phyloP scores from a whole-genome alignment of 352 stramenopile genomes.

The Pseudoperonospora humuli region DNA sequence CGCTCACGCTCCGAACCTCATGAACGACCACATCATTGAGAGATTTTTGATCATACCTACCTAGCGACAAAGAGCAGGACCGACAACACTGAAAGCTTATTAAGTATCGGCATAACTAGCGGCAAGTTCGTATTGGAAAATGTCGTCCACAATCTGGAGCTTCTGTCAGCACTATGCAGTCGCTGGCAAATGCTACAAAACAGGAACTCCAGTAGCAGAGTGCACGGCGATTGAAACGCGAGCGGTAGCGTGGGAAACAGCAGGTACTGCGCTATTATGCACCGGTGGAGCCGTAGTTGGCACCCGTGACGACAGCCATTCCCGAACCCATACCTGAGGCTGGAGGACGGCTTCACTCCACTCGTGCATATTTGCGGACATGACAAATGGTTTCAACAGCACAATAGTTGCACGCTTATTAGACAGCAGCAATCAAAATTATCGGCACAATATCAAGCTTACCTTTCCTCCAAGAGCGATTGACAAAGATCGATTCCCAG shows the following conservation, averaged over 20 bases:
- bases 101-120: too few species aligned
- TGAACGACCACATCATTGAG: neutral
- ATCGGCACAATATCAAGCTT: slow-evolving; percentile 6
- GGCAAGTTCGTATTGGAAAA: slow-evolving; percentile 1
- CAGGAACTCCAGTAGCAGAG: slow-evolving; percentile 13
- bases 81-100: too few species aligned
- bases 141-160: slow-evolving; percentile 3
- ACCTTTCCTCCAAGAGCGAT: slow-evolving; percentile 58
- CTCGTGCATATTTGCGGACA: slow-evolving; percentile 1
- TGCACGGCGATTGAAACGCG: slow-evolving; percentile 25
- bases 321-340: slow-evolving; percentile 28
- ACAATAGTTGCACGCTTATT: slow-evolving; percentile 11
- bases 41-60: too few species aligned
- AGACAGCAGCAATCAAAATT: slow-evolving; percentile 1
- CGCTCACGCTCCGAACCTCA: slow-evolving; percentile 1
- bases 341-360: slow-evolving; percentile 40
- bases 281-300: slow-evolving; percentile 28
- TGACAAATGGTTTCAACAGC: slow-evolving; percentile 2
- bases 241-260: slow-evolving; percentile 25
- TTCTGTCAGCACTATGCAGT: neutral
- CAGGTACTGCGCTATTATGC: slow-evolving; percentile 29
- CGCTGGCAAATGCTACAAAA: slow-evolving; percentile 12
- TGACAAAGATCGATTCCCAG: slow-evolving; percentile 44
- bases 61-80: too few species aligned
- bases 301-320: slow-evolving; percentile 29